Evolutionary conservation across 306 rosid genomes (phyloP).

Genomic region (Cicer bijugum): DNA sequence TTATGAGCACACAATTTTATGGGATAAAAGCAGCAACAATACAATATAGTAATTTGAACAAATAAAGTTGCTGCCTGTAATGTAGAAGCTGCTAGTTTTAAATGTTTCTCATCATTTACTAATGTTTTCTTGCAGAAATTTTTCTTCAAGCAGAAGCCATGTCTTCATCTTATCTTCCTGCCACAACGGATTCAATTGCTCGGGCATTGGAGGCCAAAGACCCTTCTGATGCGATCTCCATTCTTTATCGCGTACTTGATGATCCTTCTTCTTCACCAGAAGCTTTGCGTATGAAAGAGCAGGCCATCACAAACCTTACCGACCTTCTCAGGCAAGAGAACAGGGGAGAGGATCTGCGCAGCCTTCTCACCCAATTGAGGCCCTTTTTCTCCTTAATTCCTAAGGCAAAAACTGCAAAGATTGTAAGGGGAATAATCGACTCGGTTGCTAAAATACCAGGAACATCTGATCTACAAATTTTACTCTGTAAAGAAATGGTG

Average conservation of each 20-base stretch:
- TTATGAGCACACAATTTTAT: neutral
- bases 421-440: conserved; percentile 85
- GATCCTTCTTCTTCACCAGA: conserved; percentile 84
- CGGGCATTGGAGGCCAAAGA: conserved; percentile 72
- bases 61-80: neutral
- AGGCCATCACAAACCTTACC: conserved; percentile 73
- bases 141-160: conserved; percentile 48
- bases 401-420: conserved; percentile 92
- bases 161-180: conserved; percentile 83
- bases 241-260: conserved; percentile 75
- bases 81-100: neutral
- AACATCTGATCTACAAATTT: conserved; percentile 82
- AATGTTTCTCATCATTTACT: conserved; percentile 33
- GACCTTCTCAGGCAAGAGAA: conserved; percentile 81
- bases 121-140: conserved; percentile 53
- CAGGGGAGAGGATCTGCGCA: conserved; percentile 88
- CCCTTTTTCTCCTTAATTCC: conserved; percentile 93
- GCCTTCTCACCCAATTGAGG: conserved; percentile 89
- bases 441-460: conserved; percentile 87
- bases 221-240: conserved; percentile 74
- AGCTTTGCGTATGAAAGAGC: conserved; percentile 85
- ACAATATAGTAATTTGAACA: conserved; percentile 28
- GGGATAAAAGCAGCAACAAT: neutral
- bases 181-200: conserved; percentile 72
- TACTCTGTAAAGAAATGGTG: conserved; percentile 93